These are phyloP conservation scores for Aspergillus transmontanensis DNA, from an alignment of 2,329 filamentous ascomycete genomes.

Conservation along the genomic window DNA sequence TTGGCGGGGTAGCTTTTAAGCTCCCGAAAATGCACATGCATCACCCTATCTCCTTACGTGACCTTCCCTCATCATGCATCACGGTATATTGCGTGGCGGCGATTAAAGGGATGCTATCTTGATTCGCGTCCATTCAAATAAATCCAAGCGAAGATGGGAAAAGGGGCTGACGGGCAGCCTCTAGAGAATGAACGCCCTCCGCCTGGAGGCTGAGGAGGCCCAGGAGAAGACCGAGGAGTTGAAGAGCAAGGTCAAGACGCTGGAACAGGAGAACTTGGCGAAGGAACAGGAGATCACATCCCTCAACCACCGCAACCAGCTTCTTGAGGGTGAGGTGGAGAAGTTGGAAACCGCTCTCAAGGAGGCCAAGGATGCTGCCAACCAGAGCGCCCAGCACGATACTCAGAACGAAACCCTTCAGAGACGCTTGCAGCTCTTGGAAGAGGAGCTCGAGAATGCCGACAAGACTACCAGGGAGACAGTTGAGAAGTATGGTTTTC, in stretches of 20 bases:
- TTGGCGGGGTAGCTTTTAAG: constrained; percentile 44
- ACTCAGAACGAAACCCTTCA: constrained; percentile 90
- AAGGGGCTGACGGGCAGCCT: constrained; percentile 18
- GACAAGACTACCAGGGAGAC: constrained; percentile 96
- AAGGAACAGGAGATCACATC: constrained; percentile 99
- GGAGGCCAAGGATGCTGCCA: constrained; percentile 83
- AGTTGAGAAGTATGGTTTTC: constrained; percentile 86
- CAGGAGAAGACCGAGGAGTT: constrained; percentile 82
- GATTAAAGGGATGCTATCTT: not conserved
- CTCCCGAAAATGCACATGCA: constrained; percentile 29
- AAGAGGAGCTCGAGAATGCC: constrained; percentile 96
- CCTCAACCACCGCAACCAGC: constrained; percentile 89
- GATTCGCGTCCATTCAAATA: not conserved
- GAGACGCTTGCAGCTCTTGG: constrained; percentile 90
- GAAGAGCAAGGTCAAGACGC: constrained; percentile 78
- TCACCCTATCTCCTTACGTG: constrained; percentile 20
- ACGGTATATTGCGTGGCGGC: not conserved
- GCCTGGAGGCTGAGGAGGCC: constrained; percentile 88
- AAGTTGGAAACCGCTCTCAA: constrained; percentile 84
- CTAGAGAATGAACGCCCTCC: constrained; percentile 94
- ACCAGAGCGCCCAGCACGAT: constrained; percentile 78
- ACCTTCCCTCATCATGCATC: constrained; percentile 1
- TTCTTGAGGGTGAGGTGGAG: constrained; percentile 88
- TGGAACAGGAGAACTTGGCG: constrained; percentile 92
- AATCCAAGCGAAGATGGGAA: constrained; percentile 14